These are phyloP conservation scores for Ceratocystis albifundus DNA, from an alignment of 2,329 filamentous ascomycete species.

Conservation along the genomic window DNA sequence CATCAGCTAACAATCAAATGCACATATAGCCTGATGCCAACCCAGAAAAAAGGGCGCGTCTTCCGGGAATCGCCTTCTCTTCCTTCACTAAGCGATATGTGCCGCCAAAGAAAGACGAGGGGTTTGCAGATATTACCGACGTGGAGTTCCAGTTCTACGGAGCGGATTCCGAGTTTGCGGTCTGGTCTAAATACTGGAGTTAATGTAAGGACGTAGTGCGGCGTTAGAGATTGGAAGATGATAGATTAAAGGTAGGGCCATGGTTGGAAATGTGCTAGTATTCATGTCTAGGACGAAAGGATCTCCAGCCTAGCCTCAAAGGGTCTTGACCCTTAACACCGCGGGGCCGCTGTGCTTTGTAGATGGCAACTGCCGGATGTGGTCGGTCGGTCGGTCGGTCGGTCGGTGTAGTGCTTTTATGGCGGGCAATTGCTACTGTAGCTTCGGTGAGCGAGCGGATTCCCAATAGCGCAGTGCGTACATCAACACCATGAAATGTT, in stretches of 20 bases:
- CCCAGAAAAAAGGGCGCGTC: constrained; percentile 60
- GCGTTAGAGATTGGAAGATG: neutral
- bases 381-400: neutral
- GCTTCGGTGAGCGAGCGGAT: neutral
- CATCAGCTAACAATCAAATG: too few species aligned
- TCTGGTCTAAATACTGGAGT: constrained; percentile 72
- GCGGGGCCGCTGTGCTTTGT: neutral
- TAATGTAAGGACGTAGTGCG: constrained; percentile 30
- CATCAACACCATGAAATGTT: neutral
- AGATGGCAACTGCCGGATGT: neutral
- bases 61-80: constrained; percentile 72
- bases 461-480: neutral
- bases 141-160: constrained; percentile 69
- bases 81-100: constrained; percentile 63
- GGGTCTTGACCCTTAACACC: too few species aligned
- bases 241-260: neutral
- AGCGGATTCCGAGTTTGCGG: constrained; percentile 50
- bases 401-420: neutral
- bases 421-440: neutral
- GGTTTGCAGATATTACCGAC: constrained; percentile 67
- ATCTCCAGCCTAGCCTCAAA: too few species aligned
- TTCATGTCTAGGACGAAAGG: too few species aligned
- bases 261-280: neutral
- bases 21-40: constrained; percentile 38
- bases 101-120: constrained; percentile 60